These are phyloP conservation scores for Ambrosia hybrid DNA, from an alignment of 140 eudicot species.

Conservation along the genomic window DNA sequence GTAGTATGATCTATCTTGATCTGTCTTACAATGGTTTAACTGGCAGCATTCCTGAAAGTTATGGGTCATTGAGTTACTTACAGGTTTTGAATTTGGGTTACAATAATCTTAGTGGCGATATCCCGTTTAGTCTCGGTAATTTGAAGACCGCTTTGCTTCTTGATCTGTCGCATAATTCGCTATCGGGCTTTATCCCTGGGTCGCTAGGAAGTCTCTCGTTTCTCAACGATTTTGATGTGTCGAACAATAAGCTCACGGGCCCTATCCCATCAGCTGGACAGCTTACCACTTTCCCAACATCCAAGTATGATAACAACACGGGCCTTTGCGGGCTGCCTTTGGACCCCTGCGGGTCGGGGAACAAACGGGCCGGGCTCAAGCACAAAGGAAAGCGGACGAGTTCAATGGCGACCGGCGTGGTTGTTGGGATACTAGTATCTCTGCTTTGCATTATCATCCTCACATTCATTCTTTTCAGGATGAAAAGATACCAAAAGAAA, in stretches of 20 bases:
- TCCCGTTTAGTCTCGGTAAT: constrained; percentile 72
- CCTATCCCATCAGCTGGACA: constrained; percentile 82
- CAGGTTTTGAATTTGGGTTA: constrained; percentile 77
- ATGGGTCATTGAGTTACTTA: constrained; percentile 66
- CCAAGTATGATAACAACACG: constrained; percentile 72
- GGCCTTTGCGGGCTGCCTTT: constrained; percentile 86
- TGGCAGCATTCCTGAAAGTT: constrained; percentile 58
- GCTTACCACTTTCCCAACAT: constrained; percentile 77
- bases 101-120: constrained; percentile 62
- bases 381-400: constrained; percentile 31
- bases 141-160: constrained; percentile 63
- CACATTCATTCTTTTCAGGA: constrained; percentile 53
- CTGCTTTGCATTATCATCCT: constrained; percentile 51
- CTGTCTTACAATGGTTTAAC: constrained; percentile 70
- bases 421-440: constrained; percentile 63
- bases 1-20: constrained; percentile 85
- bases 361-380: constrained; percentile 18
- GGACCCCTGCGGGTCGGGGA: constrained; percentile 58
- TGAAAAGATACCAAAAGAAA: constrained; percentile 46
- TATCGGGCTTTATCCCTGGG: constrained; percentile 74
- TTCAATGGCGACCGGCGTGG: constrained; percentile 60
- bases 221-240: constrained; percentile 85
- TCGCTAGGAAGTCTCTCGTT: constrained; percentile 81
- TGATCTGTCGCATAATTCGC: constrained; percentile 68
- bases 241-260: constrained; percentile 76